Base-by-base conservation (phyloP, 1,139 yeast species). In the Trichomonascaceae sp. region DNA sequence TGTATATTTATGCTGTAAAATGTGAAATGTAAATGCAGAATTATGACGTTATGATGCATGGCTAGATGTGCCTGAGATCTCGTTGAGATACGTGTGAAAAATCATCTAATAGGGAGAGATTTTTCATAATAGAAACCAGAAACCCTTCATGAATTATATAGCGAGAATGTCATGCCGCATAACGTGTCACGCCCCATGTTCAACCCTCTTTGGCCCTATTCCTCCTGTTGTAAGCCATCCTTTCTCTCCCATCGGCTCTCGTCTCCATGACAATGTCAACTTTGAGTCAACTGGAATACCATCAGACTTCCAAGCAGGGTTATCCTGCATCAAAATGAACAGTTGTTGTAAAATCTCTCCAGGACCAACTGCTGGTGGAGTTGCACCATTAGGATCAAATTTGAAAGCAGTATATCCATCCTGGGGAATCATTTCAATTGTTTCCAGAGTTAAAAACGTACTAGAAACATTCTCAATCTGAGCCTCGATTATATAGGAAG, bases 231-330 rank as follows among this genome's bases (percentile, higher is more conserved):
- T 66, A 52, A 68, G 59, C 66, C 71, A 68, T 1, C 74, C 74
- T 53, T 63, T 60, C 49, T 68, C 69, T 1, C 74, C 74, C 49
- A 70, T 54, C 9, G 71, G 71, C 50, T 70, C 72, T 20, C 74
- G 61, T 1, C 72, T 60, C 74, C 74, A 71, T 38, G 67, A 63
- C 12, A 70, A 57, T 3, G 64, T 61, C 43, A 70, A 57, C 49
- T 61, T 60, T 24, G 53, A 45, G 9, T 49, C 43, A 6, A 41
- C 55, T 9, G 53, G 57, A 9, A 51, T 57, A 1, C 54, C 47
- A 22, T 58, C 60, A 1, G 53, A 52, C 13, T 56, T 24, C n/a
- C 58, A 53, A 15, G 58, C 38, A 46, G 52, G 61, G 1, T 60
- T 63, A 2, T 54, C 53, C 36, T 61, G 51, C 15, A 41, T 19